Evolutionary conservation across 352 stramenopile genomes (phyloP).

Genomic region (Globisporangium yorkense): DNA sequence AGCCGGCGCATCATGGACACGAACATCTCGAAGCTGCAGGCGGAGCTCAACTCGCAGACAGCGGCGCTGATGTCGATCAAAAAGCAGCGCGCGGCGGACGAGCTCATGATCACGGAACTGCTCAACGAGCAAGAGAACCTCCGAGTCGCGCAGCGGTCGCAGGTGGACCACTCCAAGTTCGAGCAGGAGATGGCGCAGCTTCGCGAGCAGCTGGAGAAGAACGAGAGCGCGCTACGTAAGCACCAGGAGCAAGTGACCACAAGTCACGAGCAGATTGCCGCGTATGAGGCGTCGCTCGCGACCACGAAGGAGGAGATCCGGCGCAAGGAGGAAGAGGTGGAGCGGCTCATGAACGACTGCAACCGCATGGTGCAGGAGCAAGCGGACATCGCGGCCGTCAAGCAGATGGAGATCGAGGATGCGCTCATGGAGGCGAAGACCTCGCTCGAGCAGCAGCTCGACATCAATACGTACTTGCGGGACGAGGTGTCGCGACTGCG

Average conservation of each 20-base stretch:
- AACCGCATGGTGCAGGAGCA: constrained; percentile 85
- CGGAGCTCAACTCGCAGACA: constrained; percentile 55
- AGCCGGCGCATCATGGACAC: constrained; percentile 80
- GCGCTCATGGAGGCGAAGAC: constrained; percentile 79
- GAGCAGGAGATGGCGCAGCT: constrained; percentile 74
- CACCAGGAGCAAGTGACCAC: constrained; percentile 64
- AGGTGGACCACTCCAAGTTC: constrained; percentile 38
- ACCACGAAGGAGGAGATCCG: constrained; percentile 56
- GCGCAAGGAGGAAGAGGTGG: constrained; percentile 73
- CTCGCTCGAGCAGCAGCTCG: constrained; percentile 78
- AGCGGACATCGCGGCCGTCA: constrained; percentile 62
- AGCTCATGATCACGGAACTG: constrained; percentile 79
- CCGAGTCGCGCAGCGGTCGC: constrained; percentile 38
- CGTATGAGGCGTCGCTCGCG: constrained; percentile 64
- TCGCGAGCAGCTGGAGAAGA: constrained; percentile 57
- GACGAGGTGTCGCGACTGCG: constrained; percentile 72
- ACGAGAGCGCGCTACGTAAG: constrained; percentile 58
- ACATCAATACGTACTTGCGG: constrained; percentile 81
- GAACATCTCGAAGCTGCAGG: constrained; percentile 69
- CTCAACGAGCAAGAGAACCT: constrained; percentile 82
- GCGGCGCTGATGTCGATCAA: constrained; percentile 56
- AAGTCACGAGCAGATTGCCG: constrained; percentile 59
- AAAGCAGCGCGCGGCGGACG: constrained; percentile 61
- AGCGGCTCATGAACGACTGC: constrained; percentile 80
- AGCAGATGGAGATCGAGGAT: constrained; percentile 83